phyloP scores from a whole-genome alignment of 306 rosid genomes.

The Cucurbita maxima region DNA sequence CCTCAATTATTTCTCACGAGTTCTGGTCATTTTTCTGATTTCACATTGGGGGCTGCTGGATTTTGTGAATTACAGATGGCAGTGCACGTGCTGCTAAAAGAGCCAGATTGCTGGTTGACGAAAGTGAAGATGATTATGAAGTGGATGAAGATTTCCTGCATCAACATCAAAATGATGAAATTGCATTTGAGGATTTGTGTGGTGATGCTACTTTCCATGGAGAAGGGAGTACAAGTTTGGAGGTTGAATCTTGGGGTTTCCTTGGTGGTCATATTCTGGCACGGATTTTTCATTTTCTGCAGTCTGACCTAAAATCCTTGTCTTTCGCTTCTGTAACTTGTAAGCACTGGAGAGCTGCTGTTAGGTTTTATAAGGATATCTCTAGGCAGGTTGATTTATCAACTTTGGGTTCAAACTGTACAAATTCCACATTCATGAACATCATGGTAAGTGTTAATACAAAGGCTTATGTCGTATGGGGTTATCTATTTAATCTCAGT shows the following conservation, averaged over 20 bases:
- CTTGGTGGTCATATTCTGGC: conserved; percentile 66
- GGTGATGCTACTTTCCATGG: conserved; percentile 38
- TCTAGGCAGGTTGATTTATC: conserved; percentile 69
- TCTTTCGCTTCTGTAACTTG: conserved; percentile 65
- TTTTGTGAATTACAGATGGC: conserved; percentile 36
- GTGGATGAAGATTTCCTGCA: conserved; percentile 29
- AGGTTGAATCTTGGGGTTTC: conserved; percentile 52
- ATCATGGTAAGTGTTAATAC: conserved; percentile 47
- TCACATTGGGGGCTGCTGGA: conserved; percentile 6
- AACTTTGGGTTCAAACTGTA: conserved; percentile 63
- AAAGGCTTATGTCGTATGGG: conserved; percentile 5
- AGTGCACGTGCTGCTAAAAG: conserved; percentile 64
- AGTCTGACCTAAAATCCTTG: conserved; percentile 69
- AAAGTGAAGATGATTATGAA: conserved; percentile 56
- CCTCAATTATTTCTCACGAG: background rate
- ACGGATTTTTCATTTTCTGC: conserved; percentile 61
- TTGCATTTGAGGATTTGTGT: conserved; percentile 60
- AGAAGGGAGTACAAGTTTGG: conserved; percentile 30
- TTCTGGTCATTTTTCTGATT: conserved; percentile 6
- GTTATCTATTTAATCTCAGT: conserved; percentile 5
- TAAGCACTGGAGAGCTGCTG: conserved; percentile 77
- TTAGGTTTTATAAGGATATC: conserved; percentile 51
- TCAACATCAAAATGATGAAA: conserved; percentile 33
- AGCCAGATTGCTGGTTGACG: conserved; percentile 53
- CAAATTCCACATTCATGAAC: conserved; percentile 44